Evolutionary conservation across 2,329 filamentous ascomycete genomes (phyloP), one percentile per base, ranked within the genome.

Genomic region (Colletotrichum gigasporum): DNA sequence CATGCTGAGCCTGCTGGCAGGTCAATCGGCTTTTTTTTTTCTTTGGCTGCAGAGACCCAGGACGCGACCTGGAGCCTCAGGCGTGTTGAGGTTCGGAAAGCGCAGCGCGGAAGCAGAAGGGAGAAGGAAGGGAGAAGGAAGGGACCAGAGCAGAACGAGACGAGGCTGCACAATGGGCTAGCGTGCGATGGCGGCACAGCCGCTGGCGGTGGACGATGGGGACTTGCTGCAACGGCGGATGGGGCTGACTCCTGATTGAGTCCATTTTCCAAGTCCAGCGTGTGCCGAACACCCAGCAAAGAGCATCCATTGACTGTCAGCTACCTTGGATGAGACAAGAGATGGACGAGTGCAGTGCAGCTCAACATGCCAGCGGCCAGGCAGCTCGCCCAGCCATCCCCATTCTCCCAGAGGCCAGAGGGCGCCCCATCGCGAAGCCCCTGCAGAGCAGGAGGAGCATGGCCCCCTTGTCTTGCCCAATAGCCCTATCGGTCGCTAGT

Each of bases 391-490:
- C 57, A 61, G 57, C 57, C 57, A 61, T 47, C 24, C 44, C 28
- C 39, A 28, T 60, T 32, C 39, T 30, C 42, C 16, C 18, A 16
- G 37, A 24, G n/a, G 47, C n/a, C n/a, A n/a, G n/a, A n/a, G 47
- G 14, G 4, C 11, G 32, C 7, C 30, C 47, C 47, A 51, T 24
- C 42, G 42, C n/a, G 20, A 18, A 18, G 22, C 41, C 4, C 41
- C 12, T 44, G 10, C 41, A 14, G 10, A 10, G 41, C 4, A 7
- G 16, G 4, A 16, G 48, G 24, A 37, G 42, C 56, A 62, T 65
- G 56, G 57, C 28, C 28, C 62, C 62, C 56, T 39, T 62, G 62
- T 65, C 62, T 65, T 48, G 56, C 56, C 30, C 57, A 55, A 41
- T 62, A 55, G 42, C 50, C 62, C 42, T 53, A 44, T 61, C 61